A percentile compares a stretch with the other conserved stretches of the same genome.
Evolutionary conservation across 768 basidiomycete genomes (phyloP).

Genomic region (Calvatia gigantea): DNA sequence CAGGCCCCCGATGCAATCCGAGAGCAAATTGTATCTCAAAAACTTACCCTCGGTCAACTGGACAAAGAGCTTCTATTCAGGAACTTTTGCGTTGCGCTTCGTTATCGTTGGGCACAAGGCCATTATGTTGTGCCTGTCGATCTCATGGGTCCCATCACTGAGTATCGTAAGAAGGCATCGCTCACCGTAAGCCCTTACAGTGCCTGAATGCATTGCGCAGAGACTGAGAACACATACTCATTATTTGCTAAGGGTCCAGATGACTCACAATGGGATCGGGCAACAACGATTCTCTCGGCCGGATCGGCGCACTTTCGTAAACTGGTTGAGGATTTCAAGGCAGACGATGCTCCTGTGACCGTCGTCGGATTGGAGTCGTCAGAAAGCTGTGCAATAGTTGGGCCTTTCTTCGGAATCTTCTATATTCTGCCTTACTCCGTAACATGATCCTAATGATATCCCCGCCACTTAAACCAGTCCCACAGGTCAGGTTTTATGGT

Average conservation of each 20-base stretch:
- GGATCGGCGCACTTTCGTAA: not conserved
- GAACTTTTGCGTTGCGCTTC: not conserved
- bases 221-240: too few relatives aligned
- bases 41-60: not conserved
- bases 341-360: not conserved
- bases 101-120: not conserved
- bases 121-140: not conserved
- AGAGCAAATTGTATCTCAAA: not conserved
- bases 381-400: not conserved
- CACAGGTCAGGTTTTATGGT: too few relatives aligned
- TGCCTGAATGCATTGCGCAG: too few relatives aligned
- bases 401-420: not conserved
- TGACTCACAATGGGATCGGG: not conserved
- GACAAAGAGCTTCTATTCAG: not conserved
- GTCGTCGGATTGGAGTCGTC: not conserved
- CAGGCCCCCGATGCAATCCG: not conserved
- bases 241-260: not conserved
- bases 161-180: not conserved
- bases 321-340: not conserved
- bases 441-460: not conserved
- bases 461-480: too few relatives aligned
- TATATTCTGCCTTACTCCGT: not conserved
- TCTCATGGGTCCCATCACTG: not conserved
- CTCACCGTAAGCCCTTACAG: too few relatives aligned
- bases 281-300: not conserved